Percentiles rank a stretch among this genome's conserved stretches.
These are phyloP conservation scores for Trametes polyzona DNA, from an alignment of 1,284 basidiomycete genomes.

Conservation along the genomic window DNA sequence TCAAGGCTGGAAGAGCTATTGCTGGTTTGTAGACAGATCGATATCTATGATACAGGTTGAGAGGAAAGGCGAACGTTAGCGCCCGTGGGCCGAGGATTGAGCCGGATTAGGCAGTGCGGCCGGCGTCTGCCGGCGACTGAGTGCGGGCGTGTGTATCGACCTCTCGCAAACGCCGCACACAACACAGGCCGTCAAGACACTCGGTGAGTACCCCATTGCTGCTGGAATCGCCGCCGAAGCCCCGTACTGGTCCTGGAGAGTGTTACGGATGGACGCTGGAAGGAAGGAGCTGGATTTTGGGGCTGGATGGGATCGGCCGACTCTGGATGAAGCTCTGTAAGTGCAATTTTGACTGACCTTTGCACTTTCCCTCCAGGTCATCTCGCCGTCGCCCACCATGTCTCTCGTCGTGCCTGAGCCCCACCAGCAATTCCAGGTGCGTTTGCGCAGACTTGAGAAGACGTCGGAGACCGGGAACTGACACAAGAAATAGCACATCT, in stretches of 20 bases:
- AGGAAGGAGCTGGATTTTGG: neutral
- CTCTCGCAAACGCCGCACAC: conserved; percentile 17
- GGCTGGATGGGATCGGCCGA: conserved; percentile 20
- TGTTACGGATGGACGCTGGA: neutral
- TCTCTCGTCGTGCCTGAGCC: conserved; percentile 93
- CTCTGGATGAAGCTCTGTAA: conserved; percentile 25
- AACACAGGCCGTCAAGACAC: conserved; percentile 27
- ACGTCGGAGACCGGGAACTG: neutral
- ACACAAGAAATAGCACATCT: conserved; percentile 73
- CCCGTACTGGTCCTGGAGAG: neutral
- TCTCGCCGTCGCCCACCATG: conserved; percentile 52
- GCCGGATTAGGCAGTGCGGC: neutral
- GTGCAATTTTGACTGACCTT: conserved; percentile 21
- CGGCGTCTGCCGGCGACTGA: conserved; percentile 15
- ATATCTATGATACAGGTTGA: neutral
- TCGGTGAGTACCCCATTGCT: conserved; percentile 22
- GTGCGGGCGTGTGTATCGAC: conserved; percentile 7
- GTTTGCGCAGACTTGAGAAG: neutral
- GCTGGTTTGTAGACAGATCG: too few species aligned
- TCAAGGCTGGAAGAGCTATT: too few species aligned
- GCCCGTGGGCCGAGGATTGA: neutral
- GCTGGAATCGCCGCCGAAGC: conserved; percentile 4
- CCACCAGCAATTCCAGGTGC: conserved; percentile 91
- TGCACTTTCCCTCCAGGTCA: conserved; percentile 13
- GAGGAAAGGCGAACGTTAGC: neutral